Evolutionary conservation across 345 rosid species (phyloP).

Genomic region (Lumnitzera racemosa): DNA sequence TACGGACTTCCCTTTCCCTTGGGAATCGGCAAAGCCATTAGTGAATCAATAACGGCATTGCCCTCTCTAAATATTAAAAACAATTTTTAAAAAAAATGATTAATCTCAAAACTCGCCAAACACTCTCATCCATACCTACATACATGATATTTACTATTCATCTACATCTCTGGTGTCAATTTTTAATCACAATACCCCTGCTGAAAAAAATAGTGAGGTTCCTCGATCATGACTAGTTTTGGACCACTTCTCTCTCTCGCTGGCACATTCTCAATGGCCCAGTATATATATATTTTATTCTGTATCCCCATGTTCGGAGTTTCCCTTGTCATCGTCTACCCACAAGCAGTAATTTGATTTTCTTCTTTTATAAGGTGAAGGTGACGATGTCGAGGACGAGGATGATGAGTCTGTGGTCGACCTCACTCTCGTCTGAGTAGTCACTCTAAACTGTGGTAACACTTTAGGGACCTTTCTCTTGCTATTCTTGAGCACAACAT

Average conservation of each 20-base stretch:
- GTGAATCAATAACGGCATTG: constrained; percentile 33
- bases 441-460: constrained; percentile 58
- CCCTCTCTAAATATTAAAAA: constrained; percentile 26
- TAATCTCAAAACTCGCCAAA: constrained; percentile 22
- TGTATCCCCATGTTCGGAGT: constrained; percentile 18
- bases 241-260: constrained; percentile 20
- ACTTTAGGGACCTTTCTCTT: constrained; percentile 44
- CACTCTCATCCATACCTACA: constrained; percentile 24
- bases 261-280: not conserved
- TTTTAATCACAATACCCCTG: constrained; percentile 20
- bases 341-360: constrained; percentile 54
- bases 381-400: constrained; percentile 39
- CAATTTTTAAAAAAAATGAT: constrained; percentile 14
- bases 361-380: constrained; percentile 53
- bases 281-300: not conserved
- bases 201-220: constrained; percentile 38
- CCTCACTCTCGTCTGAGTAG: constrained; percentile 49
- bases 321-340: constrained; percentile 64
- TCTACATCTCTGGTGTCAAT: constrained; percentile 35
- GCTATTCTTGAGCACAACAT: constrained; percentile 34
- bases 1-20: constrained; percentile 25
- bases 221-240: constrained; percentile 3
- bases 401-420: constrained; percentile 32
- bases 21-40: constrained; percentile 83
- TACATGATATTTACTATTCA: constrained; percentile 16